phyloP scores from a whole-genome alignment of 1,284 basidiomycete species.

The Ceratobasidium theobromae region DNA sequence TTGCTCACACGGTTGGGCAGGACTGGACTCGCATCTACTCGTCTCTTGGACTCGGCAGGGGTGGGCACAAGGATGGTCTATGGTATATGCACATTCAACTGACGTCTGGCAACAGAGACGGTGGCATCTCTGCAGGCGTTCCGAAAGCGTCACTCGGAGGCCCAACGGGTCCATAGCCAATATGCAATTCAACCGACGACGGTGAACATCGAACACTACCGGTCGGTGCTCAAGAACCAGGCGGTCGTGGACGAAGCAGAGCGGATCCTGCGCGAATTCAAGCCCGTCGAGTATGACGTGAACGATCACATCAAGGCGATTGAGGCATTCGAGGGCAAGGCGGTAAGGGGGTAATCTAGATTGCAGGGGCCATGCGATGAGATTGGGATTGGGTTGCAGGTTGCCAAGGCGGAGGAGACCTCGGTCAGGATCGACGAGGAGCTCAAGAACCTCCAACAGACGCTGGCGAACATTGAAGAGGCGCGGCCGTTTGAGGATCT shows the following conservation, averaged over 20 bases:
- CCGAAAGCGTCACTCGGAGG: conserved; percentile 92
- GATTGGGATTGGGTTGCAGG: conserved; percentile 52
- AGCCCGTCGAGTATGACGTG: conserved; percentile 96
- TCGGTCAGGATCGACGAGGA: conserved; percentile 90
- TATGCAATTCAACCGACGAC: conserved; percentile 75
- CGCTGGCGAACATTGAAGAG: conserved; percentile 96
- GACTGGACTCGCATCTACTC: conserved; percentile 92
- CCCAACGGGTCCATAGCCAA: conserved; percentile 72
- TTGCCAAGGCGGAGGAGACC: conserved; percentile 89
- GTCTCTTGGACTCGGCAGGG: conserved; percentile 89
- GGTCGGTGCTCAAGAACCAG: conserved; percentile 89
- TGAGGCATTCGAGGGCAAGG: conserved; percentile 95
- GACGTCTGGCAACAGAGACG: conserved; percentile 62
- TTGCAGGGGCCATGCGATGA: background rate
- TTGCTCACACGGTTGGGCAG: conserved; percentile 47
- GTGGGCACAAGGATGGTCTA: conserved; percentile 47
- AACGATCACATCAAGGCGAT: conserved; percentile 91
- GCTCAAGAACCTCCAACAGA: conserved; percentile 88
- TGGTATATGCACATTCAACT: background rate
- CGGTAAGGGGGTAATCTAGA: conserved; percentile 62
- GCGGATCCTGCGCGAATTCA: conserved; percentile 87
- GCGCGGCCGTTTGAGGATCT: conserved; percentile 98
- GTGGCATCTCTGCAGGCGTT: conserved; percentile 88
- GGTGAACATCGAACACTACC: conserved; percentile 90
- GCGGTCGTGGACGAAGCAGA: conserved; percentile 90